phyloP scores from a whole-genome alignment of 129 eudicot species.

The Lactuca sativa region DNA sequence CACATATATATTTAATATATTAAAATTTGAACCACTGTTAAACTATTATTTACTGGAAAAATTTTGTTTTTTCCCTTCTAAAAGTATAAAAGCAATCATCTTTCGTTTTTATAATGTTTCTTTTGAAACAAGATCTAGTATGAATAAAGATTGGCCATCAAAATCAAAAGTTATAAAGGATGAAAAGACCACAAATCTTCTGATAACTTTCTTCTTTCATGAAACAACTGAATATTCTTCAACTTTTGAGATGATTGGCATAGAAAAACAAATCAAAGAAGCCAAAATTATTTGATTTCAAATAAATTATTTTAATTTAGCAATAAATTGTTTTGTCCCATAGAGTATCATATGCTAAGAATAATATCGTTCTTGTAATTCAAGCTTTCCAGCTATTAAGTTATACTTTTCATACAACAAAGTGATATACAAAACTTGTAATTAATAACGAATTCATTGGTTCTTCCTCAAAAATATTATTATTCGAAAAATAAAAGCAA shows the following conservation, averaged over 20 bases:
- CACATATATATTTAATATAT: no score
- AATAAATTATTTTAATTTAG: background rate
- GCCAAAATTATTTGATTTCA: background rate
- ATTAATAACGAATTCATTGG: background rate
- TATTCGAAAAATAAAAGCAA: background rate
- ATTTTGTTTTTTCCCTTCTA: background rate
- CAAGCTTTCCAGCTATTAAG: constrained; percentile 42
- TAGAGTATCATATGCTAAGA: constrained; percentile 39
- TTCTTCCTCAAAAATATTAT: background rate
- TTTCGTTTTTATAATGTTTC: constrained; percentile 23
- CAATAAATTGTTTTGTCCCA: constrained; percentile 8
- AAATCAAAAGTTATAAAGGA: constrained; percentile 35
- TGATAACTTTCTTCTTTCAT: constrained; percentile 37
- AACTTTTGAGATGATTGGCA: constrained; percentile 25
- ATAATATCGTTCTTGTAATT: constrained; percentile 34
- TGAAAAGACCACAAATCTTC: constrained; percentile 42
- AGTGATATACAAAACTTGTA: constrained; percentile 6
- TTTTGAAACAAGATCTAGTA: constrained; percentile 38
- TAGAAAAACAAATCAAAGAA: constrained; percentile 15
- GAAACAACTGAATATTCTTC: constrained; percentile 40
- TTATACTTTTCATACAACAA: constrained; percentile 22
- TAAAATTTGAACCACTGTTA: background rate
- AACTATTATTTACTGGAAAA: background rate
- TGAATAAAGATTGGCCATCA: constrained; percentile 50
- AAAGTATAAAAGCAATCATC: constrained; percentile 23